Conservation (phyloP, 139 green algal species). For the Micromonas pusilla region DNA sequence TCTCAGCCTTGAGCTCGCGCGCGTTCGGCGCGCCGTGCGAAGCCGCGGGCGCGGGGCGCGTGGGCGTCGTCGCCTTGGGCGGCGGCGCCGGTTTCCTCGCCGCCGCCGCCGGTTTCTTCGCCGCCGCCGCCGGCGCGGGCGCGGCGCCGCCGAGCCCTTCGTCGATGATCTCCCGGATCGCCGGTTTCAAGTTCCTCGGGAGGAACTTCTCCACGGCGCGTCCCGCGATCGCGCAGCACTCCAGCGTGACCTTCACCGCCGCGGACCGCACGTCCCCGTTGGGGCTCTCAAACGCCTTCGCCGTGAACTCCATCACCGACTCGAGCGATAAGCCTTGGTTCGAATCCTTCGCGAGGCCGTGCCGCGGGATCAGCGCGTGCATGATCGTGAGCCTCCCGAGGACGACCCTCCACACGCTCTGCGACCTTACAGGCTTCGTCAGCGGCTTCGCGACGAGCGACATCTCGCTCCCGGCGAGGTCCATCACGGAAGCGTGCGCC, state of each 20-base stretch:
- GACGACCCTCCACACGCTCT: conserved; percentile 59
- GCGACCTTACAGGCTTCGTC: conserved; percentile 57
- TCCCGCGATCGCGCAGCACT: conserved; percentile 46
- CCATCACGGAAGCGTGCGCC: conserved; percentile 45
- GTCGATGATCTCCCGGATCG: conserved; percentile 69
- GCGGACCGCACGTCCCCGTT: conserved; percentile 47
- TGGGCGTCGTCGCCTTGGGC: background rate
- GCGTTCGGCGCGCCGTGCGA: background rate
- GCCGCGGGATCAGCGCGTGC: conserved; percentile 58
- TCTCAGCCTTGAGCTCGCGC: conserved; percentile 8
- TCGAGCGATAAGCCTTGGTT: conserved; percentile 56
- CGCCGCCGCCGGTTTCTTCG: background rate
- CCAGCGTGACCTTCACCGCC: conserved; percentile 8
- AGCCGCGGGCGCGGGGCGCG: too few species aligned
- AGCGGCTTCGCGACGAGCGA: conserved; percentile 35
- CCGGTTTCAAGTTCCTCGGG: conserved; percentile 69
- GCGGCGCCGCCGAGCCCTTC: conserved; percentile 39
- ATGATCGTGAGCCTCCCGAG: conserved; percentile 57
- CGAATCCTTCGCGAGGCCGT: conserved; percentile 34
- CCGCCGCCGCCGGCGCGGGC: conserved; percentile 4
- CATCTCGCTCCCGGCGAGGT: conserved; percentile 33
- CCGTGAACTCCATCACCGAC: conserved; percentile 70
- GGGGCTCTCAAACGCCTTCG: conserved; percentile 45
- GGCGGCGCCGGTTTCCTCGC: background rate
- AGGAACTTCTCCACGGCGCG: conserved; percentile 50